These are phyloP conservation scores for Ascochyta viciae-villosae DNA, from an alignment of 2,329 filamentous ascomycete species.

Conservation along the genomic window DNA sequence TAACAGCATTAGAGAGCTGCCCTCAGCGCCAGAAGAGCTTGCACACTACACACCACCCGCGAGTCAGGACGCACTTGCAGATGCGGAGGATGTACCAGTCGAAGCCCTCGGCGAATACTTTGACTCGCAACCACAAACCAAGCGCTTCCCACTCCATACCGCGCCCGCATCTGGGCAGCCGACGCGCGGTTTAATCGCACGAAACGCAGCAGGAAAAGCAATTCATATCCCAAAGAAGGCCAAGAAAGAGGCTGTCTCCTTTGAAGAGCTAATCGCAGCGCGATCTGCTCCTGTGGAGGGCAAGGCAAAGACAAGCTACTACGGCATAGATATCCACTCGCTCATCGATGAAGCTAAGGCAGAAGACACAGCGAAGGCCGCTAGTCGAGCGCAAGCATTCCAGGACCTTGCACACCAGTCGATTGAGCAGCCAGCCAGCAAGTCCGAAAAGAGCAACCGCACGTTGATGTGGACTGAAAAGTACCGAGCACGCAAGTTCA, in stretches of 20 bases:
- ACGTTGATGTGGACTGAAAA: slow-evolving; percentile 93
- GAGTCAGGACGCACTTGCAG: slow-evolving; percentile 39
- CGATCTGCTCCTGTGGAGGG: slow-evolving; percentile 69
- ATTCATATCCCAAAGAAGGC: slow-evolving; percentile 64
- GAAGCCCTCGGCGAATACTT: slow-evolving; percentile 41
- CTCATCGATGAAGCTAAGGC: slow-evolving; percentile 75
- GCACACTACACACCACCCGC: slow-evolving; percentile 44
- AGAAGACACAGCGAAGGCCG: slow-evolving; percentile 58
- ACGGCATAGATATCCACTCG: slow-evolving; percentile 89
- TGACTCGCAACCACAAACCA: slow-evolving; percentile 31
- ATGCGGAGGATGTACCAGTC: slow-evolving; percentile 40
- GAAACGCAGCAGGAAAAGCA: slow-evolving; percentile 64
- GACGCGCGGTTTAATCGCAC: slow-evolving; percentile 31
- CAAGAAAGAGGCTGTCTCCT: slow-evolving; percentile 58
- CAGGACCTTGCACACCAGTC: slow-evolving; percentile 43
- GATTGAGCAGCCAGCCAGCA: slow-evolving; percentile 46
- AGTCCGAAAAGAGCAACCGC: slow-evolving; percentile 40
- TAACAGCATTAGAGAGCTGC: slow-evolving; percentile 37
- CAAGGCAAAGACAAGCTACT: slow-evolving; percentile 78
- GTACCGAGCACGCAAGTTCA: slow-evolving; percentile 89
- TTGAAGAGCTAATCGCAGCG: slow-evolving; percentile 71
- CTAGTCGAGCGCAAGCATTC: slow-evolving; percentile 30
- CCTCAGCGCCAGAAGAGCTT: slow-evolving; percentile 30
- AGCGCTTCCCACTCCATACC: slow-evolving; percentile 15
- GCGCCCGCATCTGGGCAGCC: slow-evolving; percentile 25